Base-by-base conservation (phyloP, 306 rosid species). In the Casuarina equisetifolia region DNA sequence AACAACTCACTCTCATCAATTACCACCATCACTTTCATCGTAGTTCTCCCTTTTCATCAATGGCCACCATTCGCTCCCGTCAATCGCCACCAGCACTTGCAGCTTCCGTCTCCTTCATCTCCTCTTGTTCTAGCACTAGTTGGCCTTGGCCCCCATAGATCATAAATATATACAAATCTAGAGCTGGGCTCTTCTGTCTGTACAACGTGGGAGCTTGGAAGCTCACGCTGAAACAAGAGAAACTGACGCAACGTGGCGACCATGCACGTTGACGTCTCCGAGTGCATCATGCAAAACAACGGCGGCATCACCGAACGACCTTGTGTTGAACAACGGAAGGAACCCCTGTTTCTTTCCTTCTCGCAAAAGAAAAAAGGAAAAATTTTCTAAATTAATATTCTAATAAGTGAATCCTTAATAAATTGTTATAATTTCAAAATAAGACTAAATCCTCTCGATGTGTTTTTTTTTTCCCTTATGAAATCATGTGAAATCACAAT, bases 1-100 rank as follows among this genome's bases (percentile, higher is more conserved):
- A 25, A 25, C 32, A 25, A 25, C 32, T 25, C 32, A 25, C 94
- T 91, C 74, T 88, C 91, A 40, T 91, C 97, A 12, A 91, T 44
- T 0, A 90, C 94, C 66, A 91, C 92, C 94, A 25, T 25, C 32
- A 25, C 32, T 25, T 25, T 25, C 32, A 25, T 25, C 32, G 32
- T 25, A 25, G 32, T 25, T 25, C 32, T 25, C 32, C 32, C 32
- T 25, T 25, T 25, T 25, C 20, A 40, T 66, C 70, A 17, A 25
- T 25, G 32, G 32, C 32, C 32, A 25, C 1, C 32, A 25, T 25
- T 25, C 35, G 2, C 3, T 48, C 3, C 9, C 32, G 32, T 25
- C 32, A 25, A 25, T 25, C 44, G 3, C 64, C 74, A 74, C 39
- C 43, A 25, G 32, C 32, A 25, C 82, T 76, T 48, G 4, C 32